Base-by-base conservation (phyloP, 108 stramenopile genomes). In the Nannochloropsis salina region DNA sequence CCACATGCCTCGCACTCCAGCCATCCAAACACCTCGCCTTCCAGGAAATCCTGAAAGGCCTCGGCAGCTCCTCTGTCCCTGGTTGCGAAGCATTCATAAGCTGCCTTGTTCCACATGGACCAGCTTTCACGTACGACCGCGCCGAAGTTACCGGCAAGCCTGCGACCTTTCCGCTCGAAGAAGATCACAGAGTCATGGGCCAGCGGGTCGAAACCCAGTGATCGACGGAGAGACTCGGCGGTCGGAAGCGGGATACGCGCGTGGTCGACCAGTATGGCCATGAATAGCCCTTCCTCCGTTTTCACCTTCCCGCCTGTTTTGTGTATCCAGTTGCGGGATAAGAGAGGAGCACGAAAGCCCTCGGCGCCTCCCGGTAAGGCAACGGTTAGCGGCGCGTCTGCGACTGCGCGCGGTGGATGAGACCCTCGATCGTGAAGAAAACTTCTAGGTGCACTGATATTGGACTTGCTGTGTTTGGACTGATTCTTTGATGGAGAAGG, bases 11-110 rank as follows among this genome's bases (percentile, higher is more conserved):
- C 61, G n/a, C 61, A 74, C 61, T 74, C 61, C 61, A 74, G n/a
- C 61, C 61, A 74, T n/a, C n/a, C 61, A n/a, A 74, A 74, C 61
- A 74, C 61, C 61, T 74, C 61, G 61, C n/a, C 61, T n/a, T 74
- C 61, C 6, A 74, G 61, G 61, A 74, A 74, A 74, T 74, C 20
- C 61, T 74, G 61, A 8, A 74, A 74, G n/a, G 61, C 61, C 61
- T 74, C 61, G 15, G 61, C 61, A n/a, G 61, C 61, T n/a, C 61
- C 61, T 74, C 61, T 15, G n/a, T 74, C 61, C 61, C n/a, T 74
- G 20, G 15, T 2, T n/a, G 61, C 61, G 61, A n/a, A 74, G 61
- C 61, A 74, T n/a, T 74, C 61, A 74, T 74, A 74, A 15, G 61
- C 61, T 2, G 3, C 61, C n/a, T n/a, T 15, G n/a, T 74, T 74